Percentiles rank a stretch among this genome's conserved stretches.
Conservation (phyloP, 2,329 filamentous ascomycete genomes). For the Lojkania enalia region DNA sequence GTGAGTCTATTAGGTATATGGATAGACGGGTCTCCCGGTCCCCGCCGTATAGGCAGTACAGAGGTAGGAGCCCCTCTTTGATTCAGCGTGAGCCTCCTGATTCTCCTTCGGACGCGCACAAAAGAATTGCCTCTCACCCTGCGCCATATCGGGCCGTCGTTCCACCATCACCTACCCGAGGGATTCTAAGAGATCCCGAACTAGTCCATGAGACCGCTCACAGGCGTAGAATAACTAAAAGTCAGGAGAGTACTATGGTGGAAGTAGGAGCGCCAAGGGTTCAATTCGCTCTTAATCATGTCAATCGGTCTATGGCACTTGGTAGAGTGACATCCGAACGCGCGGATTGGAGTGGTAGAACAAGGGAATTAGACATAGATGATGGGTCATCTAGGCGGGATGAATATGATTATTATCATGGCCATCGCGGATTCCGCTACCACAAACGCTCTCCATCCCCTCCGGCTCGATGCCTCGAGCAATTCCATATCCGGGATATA, state of each 20-base stretch:
- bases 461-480: conserved; percentile 1
- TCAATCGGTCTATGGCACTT: conserved; percentile 4
- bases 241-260: conserved; percentile 32
- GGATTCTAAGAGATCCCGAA: conserved; percentile 30
- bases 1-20: neutral
- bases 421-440: neutral
- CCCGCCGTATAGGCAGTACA: neutral
- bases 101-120: conserved; percentile 6
- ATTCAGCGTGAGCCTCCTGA: neutral
- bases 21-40: neutral
- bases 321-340: conserved; percentile 1
- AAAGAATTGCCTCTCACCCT: conserved; percentile 18
- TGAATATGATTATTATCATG: neutral
- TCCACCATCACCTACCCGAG: conserved; percentile 19
- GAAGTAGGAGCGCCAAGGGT: conserved; percentile 36
- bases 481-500: conserved; percentile 5
- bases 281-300: conserved; percentile 27
- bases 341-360: conserved; percentile 4
- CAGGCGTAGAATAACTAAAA: conserved; percentile 17
- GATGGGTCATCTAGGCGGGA: neutral
- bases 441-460: conserved; percentile 4
- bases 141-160: conserved; percentile 6
- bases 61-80: neutral
- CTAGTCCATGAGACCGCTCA: conserved; percentile 22
- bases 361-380: neutral